These are phyloP conservation scores for Sugiyamaella qingdaonensis DNA, from an alignment of 805 yeast species.

Conservation along the genomic window DNA sequence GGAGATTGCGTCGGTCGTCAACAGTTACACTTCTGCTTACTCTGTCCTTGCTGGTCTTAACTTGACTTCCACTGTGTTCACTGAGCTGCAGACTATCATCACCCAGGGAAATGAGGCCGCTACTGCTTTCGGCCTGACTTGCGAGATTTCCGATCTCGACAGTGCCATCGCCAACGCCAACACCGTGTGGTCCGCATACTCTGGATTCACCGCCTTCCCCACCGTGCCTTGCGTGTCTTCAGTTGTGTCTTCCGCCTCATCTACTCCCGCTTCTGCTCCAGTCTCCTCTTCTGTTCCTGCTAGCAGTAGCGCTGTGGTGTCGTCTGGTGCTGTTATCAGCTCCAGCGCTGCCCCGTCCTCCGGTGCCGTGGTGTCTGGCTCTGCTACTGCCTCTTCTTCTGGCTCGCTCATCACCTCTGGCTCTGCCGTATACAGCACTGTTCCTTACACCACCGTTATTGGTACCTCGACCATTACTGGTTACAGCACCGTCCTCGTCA, in stretches of 20 bases:
- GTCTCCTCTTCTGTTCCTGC: background rate
- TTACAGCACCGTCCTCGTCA: background rate
- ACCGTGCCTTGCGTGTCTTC: background rate
- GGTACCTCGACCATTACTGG: background rate
- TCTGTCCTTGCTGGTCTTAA: background rate
- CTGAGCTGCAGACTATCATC: background rate
- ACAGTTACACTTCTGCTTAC: background rate
- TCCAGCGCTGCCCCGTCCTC: slow-evolving; percentile 2
- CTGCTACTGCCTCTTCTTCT: background rate
- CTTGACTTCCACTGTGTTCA: background rate
- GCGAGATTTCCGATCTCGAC: background rate
- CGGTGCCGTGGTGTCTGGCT: background rate
- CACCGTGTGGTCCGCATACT: background rate
- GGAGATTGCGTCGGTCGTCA: background rate
- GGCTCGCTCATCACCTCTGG: background rate
- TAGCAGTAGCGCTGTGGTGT: background rate
- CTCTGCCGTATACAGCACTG: background rate
- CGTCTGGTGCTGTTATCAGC: background rate
- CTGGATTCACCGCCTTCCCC: background rate
- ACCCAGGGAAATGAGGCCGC: background rate
- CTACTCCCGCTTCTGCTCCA: no score
- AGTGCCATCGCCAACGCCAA: slow-evolving; percentile 1
- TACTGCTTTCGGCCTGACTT: background rate
- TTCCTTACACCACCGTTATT: background rate
- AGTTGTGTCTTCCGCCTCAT: no score